Conservation (phyloP, 148 eudicot species). For the Heliamphora exappendiculata region DNA sequence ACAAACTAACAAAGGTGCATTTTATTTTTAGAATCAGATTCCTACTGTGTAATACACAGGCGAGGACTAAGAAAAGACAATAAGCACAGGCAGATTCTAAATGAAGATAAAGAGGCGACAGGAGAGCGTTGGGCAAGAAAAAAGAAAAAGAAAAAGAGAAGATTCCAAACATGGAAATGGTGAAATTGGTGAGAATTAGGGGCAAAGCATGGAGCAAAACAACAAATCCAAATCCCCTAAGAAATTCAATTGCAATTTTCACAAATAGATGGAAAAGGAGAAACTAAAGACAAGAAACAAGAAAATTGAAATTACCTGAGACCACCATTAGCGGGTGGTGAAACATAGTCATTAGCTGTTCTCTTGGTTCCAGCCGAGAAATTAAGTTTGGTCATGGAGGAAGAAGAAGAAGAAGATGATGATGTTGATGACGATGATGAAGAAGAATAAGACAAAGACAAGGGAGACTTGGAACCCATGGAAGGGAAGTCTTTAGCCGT, state of each 20-base stretch:
- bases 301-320: conserved; percentile 24
- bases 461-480: conserved; percentile 10
- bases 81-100: background rate
- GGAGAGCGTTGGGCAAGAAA: background rate
- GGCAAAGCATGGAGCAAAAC: background rate
- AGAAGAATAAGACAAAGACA: conserved; percentile 5
- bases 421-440: too few relatives aligned
- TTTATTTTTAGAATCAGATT: conserved; percentile 6
- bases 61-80: background rate
- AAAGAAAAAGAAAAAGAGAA: too few relatives aligned
- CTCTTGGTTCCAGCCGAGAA: conserved; percentile 55
- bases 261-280: too few relatives aligned
- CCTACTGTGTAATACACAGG: background rate
- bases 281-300: background rate
- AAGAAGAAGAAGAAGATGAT: conserved; percentile 52
- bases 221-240: background rate
- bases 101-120: background rate
- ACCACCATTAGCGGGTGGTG: conserved; percentile 41
- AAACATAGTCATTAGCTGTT: conserved; percentile 51
- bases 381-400: conserved; percentile 30
- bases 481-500: conserved; percentile 48
- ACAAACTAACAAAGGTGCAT: background rate
- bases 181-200: background rate
- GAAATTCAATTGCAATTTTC: too few relatives aligned
- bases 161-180: too few relatives aligned